Evolutionary conservation across 108 stramenopile genomes (phyloP).

Genomic region (Chaetoceros muelleri): DNA sequence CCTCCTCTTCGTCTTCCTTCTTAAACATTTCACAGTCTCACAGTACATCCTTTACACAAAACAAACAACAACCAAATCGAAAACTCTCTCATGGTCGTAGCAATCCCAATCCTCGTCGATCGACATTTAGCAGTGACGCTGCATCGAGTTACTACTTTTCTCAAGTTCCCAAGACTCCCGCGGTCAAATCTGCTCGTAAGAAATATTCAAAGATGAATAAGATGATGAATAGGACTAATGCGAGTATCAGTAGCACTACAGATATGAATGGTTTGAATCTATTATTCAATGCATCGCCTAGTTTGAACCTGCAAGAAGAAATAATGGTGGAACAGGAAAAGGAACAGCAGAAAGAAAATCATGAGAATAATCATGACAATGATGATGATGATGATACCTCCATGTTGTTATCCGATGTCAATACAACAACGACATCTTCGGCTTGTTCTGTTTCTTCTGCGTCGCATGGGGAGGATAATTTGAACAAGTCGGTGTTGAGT

Average conservation of each 20-base stretch:
- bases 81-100: too few species aligned
- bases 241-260: neutral
- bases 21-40: too few species aligned
- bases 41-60: too few species aligned
- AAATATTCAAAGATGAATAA: neutral
- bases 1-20: neutral
- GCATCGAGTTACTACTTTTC: slow-evolving; percentile 37
- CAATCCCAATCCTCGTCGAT: neutral
- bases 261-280: neutral
- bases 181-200: neutral
- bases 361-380: neutral
- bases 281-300: too few species aligned
- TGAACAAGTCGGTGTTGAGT: slow-evolving; percentile 47
- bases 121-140: slow-evolving; percentile 5
- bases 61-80: too few species aligned
- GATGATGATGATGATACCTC: neutral
- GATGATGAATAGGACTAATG: neutral
- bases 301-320: too few species aligned
- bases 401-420: neutral
- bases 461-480: neutral
- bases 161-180: slow-evolving; percentile 23
- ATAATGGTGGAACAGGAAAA: too few species aligned
- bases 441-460: neutral
- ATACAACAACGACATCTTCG: neutral
- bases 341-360: neutral